phyloP scores from a whole-genome alignment of 2,329 filamentous ascomycete species.

The Aspergillus ibericus region DNA sequence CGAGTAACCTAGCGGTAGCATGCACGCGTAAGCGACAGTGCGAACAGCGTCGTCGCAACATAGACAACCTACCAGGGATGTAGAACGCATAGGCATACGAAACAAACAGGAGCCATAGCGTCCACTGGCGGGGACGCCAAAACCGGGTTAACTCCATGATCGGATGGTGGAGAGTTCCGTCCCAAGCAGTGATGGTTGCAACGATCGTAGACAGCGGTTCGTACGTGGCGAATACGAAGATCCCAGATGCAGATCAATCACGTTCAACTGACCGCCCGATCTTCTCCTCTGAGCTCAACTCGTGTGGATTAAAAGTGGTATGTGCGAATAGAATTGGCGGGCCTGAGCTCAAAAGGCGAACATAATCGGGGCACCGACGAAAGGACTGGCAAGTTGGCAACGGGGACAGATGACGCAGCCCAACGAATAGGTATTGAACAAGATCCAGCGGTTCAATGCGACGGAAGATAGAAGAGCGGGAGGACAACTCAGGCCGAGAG shows the following conservation, averaged over 20 bases:
- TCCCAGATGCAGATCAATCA: constrained; percentile 14
- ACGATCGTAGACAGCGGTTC: constrained; percentile 5
- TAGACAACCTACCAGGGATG: constrained; percentile 67
- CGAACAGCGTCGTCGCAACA: not conserved
- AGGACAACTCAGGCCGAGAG: not conserved
- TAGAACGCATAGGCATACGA: constrained; percentile 70
- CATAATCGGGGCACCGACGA: not conserved
- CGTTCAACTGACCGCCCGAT: constrained; percentile 2
- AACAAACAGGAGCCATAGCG: constrained; percentile 50
- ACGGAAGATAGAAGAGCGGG: not conserved
- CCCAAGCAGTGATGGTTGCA: constrained; percentile 13
- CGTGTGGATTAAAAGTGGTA: not conserved
- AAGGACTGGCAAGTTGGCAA: constrained; percentile 1
- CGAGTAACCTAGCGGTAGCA: constrained; percentile 67
- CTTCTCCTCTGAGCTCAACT: constrained; percentile 1
- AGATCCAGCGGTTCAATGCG: constrained; percentile 6
- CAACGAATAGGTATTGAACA: not conserved
- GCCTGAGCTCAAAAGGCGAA: not conserved
- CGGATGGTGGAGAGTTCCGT: constrained; percentile 6
- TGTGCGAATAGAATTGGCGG: not conserved
- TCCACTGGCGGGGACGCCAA: constrained; percentile 21
- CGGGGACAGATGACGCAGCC: not conserved
- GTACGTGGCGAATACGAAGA: constrained; percentile 21
- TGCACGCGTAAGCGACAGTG: not conserved
- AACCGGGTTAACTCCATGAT: constrained; percentile 19